Conservation (phyloP, 331 rosid genomes). For the Spiraea crenata region DNA sequence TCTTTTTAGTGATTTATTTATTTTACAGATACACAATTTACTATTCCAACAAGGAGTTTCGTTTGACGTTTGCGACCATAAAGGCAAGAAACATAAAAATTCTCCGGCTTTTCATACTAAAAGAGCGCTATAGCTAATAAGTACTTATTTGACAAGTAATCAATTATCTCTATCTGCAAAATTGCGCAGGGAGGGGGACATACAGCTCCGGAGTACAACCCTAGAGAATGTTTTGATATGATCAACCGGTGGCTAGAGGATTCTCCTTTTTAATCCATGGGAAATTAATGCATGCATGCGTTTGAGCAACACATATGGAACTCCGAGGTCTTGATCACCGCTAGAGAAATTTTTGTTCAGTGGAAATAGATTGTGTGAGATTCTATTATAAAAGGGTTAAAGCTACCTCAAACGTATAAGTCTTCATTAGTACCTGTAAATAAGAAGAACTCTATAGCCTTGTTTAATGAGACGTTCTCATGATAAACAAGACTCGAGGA, state of each 20-base stretch:
- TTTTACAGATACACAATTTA: constrained; percentile 11
- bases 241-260: constrained; percentile 13
- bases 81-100: background rate
- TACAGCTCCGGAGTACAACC: constrained; percentile 20
- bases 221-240: constrained; percentile 15
- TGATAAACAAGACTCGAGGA: constrained; percentile 7
- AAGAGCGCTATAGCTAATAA: background rate
- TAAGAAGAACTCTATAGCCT: constrained; percentile 15
- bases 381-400: background rate
- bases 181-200: constrained; percentile 8
- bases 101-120: too few species aligned
- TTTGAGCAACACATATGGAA: constrained; percentile 3
- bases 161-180: background rate
- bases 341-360: background rate
- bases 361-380: background rate
- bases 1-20: background rate
- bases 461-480: constrained; percentile 14
- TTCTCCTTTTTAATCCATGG: constrained; percentile 3
- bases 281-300: too few species aligned
- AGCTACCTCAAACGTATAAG: too few species aligned
- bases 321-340: constrained; percentile 16
- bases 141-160: too few species aligned
- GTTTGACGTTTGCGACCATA: constrained; percentile 12
- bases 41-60: constrained; percentile 7
- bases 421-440: constrained; percentile 17